Conservation (phyloP, 805 yeast genomes). For the Metschnikowia santaceciliae region DNA sequence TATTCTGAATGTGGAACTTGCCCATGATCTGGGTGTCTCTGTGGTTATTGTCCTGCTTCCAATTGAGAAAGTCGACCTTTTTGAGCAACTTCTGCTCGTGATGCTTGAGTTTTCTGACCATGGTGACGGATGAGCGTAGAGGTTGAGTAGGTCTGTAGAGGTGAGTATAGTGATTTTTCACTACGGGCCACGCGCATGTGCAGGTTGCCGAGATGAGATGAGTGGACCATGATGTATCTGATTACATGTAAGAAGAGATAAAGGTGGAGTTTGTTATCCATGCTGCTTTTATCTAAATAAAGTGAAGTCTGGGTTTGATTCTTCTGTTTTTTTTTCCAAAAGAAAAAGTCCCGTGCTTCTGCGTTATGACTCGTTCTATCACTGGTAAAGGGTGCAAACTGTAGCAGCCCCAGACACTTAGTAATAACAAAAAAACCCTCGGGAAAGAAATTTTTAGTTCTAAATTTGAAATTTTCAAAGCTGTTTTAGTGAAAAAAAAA, state of each 20-base stretch:
- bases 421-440: no score
- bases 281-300: no score
- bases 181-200: background rate
- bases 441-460: no score
- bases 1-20: conserved; percentile 85
- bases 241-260: background rate
- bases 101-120: conserved; percentile 79
- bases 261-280: background rate
- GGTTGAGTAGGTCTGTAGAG: background rate
- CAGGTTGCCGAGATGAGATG: conserved; percentile 4
- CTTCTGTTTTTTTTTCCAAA: no score
- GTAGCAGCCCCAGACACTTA: background rate
- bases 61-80: conserved; percentile 94
- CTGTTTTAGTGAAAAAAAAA: no score
- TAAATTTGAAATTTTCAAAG: no score
- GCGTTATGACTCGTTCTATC: background rate
- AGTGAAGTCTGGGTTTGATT: no score
- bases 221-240: background rate
- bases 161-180: background rate
- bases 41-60: conserved; percentile 96
- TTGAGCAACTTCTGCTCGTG: conserved; percentile 93
- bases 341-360: no score
- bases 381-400: background rate
- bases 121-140: background rate
- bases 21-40: conserved; percentile 96